Conservation (phyloP, 2,329 filamentous ascomycete species). For the Periconia sp. region DNA sequence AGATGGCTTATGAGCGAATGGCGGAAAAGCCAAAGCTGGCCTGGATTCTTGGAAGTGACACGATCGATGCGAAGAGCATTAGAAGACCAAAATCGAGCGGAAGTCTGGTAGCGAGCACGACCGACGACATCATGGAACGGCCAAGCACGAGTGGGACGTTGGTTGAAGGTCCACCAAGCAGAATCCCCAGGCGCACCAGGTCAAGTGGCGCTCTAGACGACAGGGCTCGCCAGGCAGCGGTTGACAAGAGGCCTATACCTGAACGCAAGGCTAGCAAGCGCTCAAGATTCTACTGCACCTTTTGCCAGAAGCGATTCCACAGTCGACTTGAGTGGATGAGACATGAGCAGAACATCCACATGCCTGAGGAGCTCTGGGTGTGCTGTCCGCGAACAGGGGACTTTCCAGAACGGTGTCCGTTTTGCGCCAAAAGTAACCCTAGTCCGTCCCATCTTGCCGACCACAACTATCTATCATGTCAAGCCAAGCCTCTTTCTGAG, state of each 20-base stretch:
- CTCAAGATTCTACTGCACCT: conserved; percentile 30
- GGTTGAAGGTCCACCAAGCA: conserved; percentile 2
- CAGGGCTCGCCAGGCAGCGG: conserved; percentile 5
- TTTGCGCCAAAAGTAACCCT: conserved; percentile 55
- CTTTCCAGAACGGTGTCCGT: conserved; percentile 55
- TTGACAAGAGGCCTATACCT: background rate
- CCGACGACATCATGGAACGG: conserved; percentile 12
- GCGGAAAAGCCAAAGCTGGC: conserved; percentile 28
- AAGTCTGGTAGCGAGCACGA: conserved; percentile 10
- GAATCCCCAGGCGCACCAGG: conserved; percentile 14
- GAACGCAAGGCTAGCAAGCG: conserved; percentile 22
- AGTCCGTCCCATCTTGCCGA: conserved; percentile 55
- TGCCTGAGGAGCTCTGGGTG: conserved; percentile 49
- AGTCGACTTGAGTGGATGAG: conserved; percentile 62
- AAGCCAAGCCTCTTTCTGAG: conserved; percentile 62
- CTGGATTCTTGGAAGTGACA: conserved; percentile 27
- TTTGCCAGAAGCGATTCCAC: conserved; percentile 36
- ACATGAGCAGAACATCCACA: conserved; percentile 68
- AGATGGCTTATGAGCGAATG: conserved; percentile 28
- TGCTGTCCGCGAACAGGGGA: conserved; percentile 28
- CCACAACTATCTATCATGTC: conserved; percentile 62
- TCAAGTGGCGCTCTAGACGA: conserved; percentile 24
- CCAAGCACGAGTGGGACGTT: conserved; percentile 16
- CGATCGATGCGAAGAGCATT: conserved; percentile 14
- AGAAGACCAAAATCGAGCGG: conserved; percentile 21